A percentile compares a stretch with the other conserved stretches of the same genome.
These are phyloP conservation scores for Xylariales sp. DNA, from an alignment of 2,329 filamentous ascomycete species.

Conservation along the genomic window DNA sequence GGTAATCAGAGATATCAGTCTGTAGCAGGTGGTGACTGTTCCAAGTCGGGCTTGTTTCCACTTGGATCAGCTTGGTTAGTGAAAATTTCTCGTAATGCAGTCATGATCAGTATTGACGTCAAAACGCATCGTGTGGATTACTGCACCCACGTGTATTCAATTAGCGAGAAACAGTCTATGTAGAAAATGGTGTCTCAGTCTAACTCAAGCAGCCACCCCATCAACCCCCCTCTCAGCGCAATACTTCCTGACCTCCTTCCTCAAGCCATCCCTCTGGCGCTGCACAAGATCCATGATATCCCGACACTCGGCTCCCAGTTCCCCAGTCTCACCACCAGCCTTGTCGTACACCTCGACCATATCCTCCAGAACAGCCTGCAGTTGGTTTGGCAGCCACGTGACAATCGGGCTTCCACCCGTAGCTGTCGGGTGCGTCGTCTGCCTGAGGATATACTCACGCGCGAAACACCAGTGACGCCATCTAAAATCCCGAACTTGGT, in stretches of 20 bases:
- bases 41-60: no score
- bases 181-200: no score
- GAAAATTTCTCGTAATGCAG: no score
- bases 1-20: no score
- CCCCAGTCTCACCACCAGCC: constrained; percentile 35
- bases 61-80: no score
- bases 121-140: no score
- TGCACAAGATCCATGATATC: constrained; percentile 64
- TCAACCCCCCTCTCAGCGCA: no score
- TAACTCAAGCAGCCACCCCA: no score
- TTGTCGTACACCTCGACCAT: constrained; percentile 57
- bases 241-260: constrained; percentile 72
- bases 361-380: constrained; percentile 66
- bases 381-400: constrained; percentile 79
- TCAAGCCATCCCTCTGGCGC: constrained; percentile 60
- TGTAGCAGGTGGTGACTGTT: no score
- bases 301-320: constrained; percentile 41
- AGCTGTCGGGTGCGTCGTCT: constrained; percentile 69
- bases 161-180: no score
- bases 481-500: constrained; percentile 76
- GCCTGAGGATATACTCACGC: constrained; percentile 78
- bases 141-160: no score
- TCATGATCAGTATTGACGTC: no score
- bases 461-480: constrained; percentile 87
- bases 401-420: constrained; percentile 80